These are phyloP conservation scores for Trebouxia sp. DNA, from an alignment of 139 green algal genomes.

Conservation along the genomic window DNA sequence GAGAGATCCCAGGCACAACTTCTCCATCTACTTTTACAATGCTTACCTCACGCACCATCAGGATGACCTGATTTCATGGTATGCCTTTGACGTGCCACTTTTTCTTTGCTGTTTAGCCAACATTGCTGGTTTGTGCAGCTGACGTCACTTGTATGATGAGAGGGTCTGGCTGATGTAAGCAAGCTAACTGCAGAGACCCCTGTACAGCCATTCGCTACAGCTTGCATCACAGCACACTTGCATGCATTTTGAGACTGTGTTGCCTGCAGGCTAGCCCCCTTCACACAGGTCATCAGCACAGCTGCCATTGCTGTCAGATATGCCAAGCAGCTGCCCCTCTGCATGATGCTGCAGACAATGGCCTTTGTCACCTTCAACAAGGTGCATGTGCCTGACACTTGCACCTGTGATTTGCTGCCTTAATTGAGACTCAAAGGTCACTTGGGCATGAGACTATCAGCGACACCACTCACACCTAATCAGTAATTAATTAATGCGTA, in stretches of 20 bases:
- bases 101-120: not conserved
- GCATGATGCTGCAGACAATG: constrained; percentile 72
- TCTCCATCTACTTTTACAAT: constrained; percentile 85
- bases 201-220: not conserved
- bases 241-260: not conserved
- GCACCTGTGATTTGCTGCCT: too few relatives aligned
- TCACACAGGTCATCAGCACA: not conserved
- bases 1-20: constrained; percentile 92
- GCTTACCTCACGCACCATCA: constrained; percentile 68
- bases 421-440: too few relatives aligned
- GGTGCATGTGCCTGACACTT: constrained; percentile 10
- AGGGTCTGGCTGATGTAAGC: too few relatives aligned
- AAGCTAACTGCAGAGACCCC: not conserved
- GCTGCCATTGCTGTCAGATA: constrained; percentile 14
- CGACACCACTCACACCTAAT: too few relatives aligned
- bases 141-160: too few relatives aligned
- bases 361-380: constrained; percentile 91
- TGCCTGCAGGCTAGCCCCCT: constrained; percentile 18
- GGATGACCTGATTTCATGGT: not conserved
- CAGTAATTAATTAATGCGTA: too few relatives aligned
- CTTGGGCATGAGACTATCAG: too few relatives aligned
- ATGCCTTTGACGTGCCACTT: not conserved
- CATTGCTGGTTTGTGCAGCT: too few relatives aligned
- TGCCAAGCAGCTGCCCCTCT: constrained; percentile 38
- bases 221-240: too few relatives aligned